Evolutionary conservation across 805 yeast genomes (phyloP).

Genomic region (Saccharomycodes ludwigii): DNA sequence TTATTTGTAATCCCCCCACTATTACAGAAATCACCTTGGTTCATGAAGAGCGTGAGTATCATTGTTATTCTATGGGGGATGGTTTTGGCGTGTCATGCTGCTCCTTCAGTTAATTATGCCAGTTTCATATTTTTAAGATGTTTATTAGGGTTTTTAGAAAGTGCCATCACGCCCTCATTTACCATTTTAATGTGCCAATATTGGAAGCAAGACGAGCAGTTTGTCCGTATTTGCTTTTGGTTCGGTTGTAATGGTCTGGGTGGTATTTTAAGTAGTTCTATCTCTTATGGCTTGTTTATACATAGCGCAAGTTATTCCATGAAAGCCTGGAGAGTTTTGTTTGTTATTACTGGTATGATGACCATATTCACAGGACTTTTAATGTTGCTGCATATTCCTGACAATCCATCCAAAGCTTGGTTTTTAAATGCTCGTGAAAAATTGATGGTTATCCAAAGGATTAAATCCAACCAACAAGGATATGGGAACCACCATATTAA

Average conservation of each 20-base stretch:
- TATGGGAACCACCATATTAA: conserved; percentile 45
- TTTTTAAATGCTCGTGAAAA: conserved; percentile 35
- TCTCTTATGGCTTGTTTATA: conserved; percentile 40
- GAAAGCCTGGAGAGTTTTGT: conserved; percentile 49
- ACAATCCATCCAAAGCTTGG: conserved; percentile 39
- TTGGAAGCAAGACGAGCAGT: conserved; percentile 38
- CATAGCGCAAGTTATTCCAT: conserved; percentile 31
- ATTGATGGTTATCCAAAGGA: conserved; percentile 36
- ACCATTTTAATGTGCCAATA: conserved; percentile 45
- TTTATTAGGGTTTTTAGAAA: conserved; percentile 39
- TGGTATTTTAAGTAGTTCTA: conserved; percentile 34
- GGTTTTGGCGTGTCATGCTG: conserved; percentile 41
- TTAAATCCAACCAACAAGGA: conserved; percentile 44
- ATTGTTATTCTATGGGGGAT: conserved; percentile 51
- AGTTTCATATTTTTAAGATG: conserved; percentile 37
- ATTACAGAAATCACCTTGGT: conserved; percentile 38
- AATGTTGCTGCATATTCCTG: conserved; percentile 41
- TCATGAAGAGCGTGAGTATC: conserved; percentile 33
- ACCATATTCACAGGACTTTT: conserved; percentile 40
- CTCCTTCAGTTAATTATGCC: conserved; percentile 30
- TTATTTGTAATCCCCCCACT: conserved; percentile 27
- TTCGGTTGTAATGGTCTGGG: conserved; percentile 35
- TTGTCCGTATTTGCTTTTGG: conserved; percentile 32
- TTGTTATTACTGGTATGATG: conserved; percentile 45
- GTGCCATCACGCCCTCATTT: conserved; percentile 44